A percentile compares a stretch with the other conserved stretches of the same genome.
phyloP scores from a whole-genome alignment of 768 basidiomycete species.

The Royoungia palumana region DNA sequence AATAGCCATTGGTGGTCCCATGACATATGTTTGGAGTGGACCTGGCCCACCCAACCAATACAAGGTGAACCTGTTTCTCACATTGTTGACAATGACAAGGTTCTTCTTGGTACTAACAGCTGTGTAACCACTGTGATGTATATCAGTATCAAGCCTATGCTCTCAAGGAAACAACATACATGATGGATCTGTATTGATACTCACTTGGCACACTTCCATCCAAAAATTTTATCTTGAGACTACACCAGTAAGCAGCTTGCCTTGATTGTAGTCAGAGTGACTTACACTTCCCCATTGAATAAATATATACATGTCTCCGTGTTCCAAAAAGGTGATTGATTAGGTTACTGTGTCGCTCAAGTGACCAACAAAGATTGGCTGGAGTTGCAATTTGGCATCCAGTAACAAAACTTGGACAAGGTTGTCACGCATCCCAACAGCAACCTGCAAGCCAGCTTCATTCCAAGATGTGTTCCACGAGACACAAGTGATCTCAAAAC shows the following conservation, averaged over 20 bases:
- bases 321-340: no score
- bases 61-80: conserved; percentile 4
- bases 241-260: not conserved
- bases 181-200: conserved; percentile 3
- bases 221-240: conserved; percentile 4
- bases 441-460: not conserved
- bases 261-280: not conserved
- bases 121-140: not conserved
- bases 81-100: conserved; percentile 5
- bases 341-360: no score
- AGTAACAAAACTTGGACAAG: not conserved
- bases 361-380: no score
- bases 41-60: not conserved
- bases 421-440: not conserved
- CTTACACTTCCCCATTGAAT: not conserved
- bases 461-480: not conserved
- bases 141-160: not conserved
- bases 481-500: not conserved
- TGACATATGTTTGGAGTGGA: not conserved
- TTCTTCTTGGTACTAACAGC: conserved; percentile 1
- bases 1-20: not conserved
- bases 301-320: not conserved
- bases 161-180: conserved; percentile 3
- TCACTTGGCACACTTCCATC: conserved; percentile 1
- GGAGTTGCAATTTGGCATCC: not conserved